Percentiles rank a stretch among this genome's conserved stretches.
Evolutionary conservation across 2,329 filamentous ascomycete genomes (phyloP).

Genomic region (Curvularia sp.): DNA sequence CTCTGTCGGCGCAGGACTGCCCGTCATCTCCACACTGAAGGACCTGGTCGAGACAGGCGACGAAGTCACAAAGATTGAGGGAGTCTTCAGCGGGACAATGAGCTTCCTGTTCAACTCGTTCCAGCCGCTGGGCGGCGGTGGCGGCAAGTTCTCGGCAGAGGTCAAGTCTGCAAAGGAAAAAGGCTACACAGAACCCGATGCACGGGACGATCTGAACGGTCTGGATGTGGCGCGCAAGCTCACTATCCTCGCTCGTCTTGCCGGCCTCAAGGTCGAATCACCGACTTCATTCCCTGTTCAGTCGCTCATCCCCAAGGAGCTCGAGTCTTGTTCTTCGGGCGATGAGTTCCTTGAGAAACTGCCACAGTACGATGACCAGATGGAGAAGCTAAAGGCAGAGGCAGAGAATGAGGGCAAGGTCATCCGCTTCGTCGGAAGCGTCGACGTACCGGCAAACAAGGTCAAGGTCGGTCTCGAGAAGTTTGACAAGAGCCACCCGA

Average conservation of each 20-base stretch:
- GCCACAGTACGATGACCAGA: constrained; percentile 82
- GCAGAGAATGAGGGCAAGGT: constrained; percentile 90
- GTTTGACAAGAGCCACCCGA: constrained; percentile 82
- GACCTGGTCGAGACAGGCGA: constrained; percentile 96
- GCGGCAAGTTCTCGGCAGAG: constrained; percentile 87
- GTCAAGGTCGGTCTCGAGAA: constrained; percentile 94
- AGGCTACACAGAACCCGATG: constrained; percentile 90
- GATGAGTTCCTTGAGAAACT: constrained; percentile 86
- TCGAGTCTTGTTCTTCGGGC: constrained; percentile 77
- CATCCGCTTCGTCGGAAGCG: constrained; percentile 90
- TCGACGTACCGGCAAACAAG: constrained; percentile 79
- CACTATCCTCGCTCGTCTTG: constrained; percentile 88
- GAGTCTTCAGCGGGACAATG: constrained; percentile 97
- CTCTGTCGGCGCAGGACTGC: constrained; percentile 90
- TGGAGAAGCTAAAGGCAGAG: constrained; percentile 86
- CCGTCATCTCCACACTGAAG: constrained; percentile 90
- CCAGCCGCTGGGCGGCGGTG: constrained; percentile 76
- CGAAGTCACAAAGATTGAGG: constrained; percentile 88
- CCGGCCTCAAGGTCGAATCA: constrained; percentile 80
- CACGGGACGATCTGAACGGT: constrained; percentile 84
- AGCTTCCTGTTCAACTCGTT: constrained; percentile 99
- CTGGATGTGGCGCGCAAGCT: constrained; percentile 94
- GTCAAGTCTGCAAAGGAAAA: constrained; percentile 91
- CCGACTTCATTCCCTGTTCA: constrained; percentile 93
- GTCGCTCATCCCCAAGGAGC: constrained; percentile 86